Conservation (phyloP, 495 filamentous ascomycete species). For the Podospora appendiculata region DNA sequence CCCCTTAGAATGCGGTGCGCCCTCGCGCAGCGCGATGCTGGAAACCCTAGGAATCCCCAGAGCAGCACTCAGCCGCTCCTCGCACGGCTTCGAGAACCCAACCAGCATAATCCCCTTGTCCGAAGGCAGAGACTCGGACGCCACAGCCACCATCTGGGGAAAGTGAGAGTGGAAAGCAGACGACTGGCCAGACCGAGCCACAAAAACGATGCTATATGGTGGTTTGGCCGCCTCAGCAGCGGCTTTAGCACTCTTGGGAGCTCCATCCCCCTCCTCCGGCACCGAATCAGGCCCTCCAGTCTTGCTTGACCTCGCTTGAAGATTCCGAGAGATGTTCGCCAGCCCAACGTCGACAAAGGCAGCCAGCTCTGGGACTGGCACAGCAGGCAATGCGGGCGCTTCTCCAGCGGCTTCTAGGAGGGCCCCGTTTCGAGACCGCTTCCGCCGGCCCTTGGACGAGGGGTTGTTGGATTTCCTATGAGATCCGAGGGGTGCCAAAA, state of each 20-base stretch:
- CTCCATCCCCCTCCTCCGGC: background rate
- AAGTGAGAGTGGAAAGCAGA: conserved; percentile 49
- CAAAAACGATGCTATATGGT: conserved; percentile 38
- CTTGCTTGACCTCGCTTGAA: conserved; percentile 32
- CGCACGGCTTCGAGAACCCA: conserved; percentile 44
- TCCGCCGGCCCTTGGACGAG: conserved; percentile 48
- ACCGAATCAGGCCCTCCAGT: background rate
- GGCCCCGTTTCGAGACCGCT: conserved; percentile 25
- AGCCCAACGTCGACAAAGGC: conserved; percentile 51
- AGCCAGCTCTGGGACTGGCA: conserved; percentile 41
- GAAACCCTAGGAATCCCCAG: conserved; percentile 52
- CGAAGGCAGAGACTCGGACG: conserved; percentile 32
- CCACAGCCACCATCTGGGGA: conserved; percentile 47
- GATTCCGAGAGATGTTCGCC: conserved; percentile 44
- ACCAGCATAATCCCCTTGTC: conserved; percentile 43
- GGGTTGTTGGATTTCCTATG: conserved; percentile 39
- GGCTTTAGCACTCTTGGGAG: background rate
- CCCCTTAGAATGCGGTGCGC: conserved; percentile 37
- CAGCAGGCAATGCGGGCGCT: conserved; percentile 1
- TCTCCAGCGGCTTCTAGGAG: conserved; percentile 4
- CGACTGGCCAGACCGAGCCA: conserved; percentile 41
- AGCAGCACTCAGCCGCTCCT: conserved; percentile 39
- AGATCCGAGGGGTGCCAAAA: conserved; percentile 49
- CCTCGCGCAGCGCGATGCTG: conserved; percentile 46
- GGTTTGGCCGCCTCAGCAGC: conserved; percentile 1